These are phyloP conservation scores for Xylariaceae sp. DNA, from an alignment of 2,329 filamentous ascomycete species.

Conservation along the genomic window DNA sequence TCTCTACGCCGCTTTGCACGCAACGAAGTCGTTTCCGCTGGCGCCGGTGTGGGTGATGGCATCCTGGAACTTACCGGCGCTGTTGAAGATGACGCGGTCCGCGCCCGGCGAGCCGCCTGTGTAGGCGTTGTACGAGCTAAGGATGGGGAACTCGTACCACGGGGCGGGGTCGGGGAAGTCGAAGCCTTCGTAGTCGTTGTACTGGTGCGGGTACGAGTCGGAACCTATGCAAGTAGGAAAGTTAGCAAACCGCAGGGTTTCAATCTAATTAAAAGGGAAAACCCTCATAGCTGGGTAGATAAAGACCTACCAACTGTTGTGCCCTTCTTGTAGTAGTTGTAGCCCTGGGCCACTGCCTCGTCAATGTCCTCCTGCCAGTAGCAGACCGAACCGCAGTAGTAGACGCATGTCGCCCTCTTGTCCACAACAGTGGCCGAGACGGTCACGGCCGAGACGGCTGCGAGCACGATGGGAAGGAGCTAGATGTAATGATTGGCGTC, in stretches of 20 bases:
- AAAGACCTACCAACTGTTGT: slow-evolving; percentile 20
- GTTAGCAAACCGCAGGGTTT: neutral
- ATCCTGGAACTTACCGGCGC: slow-evolving; percentile 52
- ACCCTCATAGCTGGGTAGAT: neutral
- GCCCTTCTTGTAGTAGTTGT: slow-evolving; percentile 32
- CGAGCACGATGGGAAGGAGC: slow-evolving; percentile 21
- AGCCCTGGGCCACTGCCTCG: slow-evolving; percentile 44
- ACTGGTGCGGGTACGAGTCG: slow-evolving; percentile 50
- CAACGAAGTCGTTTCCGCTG: slow-evolving; percentile 63
- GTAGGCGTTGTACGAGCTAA: slow-evolving; percentile 44
- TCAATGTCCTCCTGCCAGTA: slow-evolving; percentile 45
- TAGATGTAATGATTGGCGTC: neutral
- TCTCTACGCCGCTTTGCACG: slow-evolving; percentile 46
- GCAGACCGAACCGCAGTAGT: slow-evolving; percentile 46
- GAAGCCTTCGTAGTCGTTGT: slow-evolving; percentile 52
- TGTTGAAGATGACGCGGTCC: slow-evolving; percentile 27
- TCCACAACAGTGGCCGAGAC: slow-evolving; percentile 16
- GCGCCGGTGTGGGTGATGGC: slow-evolving; percentile 70
- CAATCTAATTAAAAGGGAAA: no score
- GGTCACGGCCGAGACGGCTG: slow-evolving; percentile 22
- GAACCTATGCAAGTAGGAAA: slow-evolving; percentile 24
- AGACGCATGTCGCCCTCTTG: slow-evolving; percentile 38
- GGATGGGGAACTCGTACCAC: slow-evolving; percentile 53
- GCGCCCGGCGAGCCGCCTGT: slow-evolving; percentile 46
- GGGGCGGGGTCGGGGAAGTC: slow-evolving; percentile 46